Conservation (phyloP, 176 grass and related monocot genomes). For the Ensete glaucum region DNA sequence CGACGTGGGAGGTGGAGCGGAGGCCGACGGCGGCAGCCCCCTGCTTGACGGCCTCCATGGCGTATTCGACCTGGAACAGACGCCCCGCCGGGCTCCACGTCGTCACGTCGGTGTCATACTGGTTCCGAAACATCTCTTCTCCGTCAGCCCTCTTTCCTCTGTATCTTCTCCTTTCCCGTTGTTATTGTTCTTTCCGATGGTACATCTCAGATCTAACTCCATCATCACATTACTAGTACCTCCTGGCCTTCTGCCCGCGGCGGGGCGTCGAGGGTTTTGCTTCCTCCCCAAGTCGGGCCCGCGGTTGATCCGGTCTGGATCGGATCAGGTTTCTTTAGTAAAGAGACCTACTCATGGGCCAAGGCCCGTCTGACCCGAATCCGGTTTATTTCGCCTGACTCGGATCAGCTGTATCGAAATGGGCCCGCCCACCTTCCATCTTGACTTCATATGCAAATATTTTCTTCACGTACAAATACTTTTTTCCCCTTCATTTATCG, state of each 20-base stretch:
- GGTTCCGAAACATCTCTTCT: slow-evolving; percentile 56
- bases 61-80: slow-evolving; percentile 97
- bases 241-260: background rate
- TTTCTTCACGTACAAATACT: no score
- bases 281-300: background rate
- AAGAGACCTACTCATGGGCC: no score
- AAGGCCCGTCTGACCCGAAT: no score
- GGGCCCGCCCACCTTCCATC: no score
- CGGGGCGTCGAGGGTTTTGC: background rate
- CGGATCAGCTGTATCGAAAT: no score
- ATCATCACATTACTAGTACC: background rate
- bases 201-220: background rate
- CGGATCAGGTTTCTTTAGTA: no score
- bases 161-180: background rate
- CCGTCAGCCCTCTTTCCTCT: background rate
- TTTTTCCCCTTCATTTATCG: no score
- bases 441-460: no score
- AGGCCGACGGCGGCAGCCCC: slow-evolving; percentile 88
- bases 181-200: background rate
- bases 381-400: no score
- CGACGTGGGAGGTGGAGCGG: slow-evolving; percentile 54
- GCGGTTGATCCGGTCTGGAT: background rate
- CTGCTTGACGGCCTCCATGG: slow-evolving; percentile 99
- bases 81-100: slow-evolving; percentile 93
- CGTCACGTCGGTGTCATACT: slow-evolving; percentile 96